Evolutionary conservation across 139 green algal species (phyloP), one percentile per base, ranked within the genome.

Genomic region (Coelastrella sp.): DNA sequence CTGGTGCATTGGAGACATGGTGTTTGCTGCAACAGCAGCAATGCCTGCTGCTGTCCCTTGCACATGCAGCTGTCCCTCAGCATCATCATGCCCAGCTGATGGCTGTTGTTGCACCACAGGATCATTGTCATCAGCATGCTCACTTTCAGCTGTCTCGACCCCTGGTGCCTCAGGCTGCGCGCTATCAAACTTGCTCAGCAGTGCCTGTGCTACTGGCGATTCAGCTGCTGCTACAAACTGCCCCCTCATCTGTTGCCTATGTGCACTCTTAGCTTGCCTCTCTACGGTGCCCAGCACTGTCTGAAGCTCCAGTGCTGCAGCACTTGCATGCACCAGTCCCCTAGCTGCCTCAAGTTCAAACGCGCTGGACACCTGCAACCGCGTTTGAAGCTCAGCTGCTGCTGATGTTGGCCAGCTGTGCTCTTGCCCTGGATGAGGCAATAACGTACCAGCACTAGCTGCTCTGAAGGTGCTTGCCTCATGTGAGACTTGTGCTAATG

Each of bases 361-460:
- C 4, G 75, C 75, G 51, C 75, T 82, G 4, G 45, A 66, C 4
- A 82, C 75, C 75, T 82, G 75, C 75, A 82, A 35, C 34, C 53
- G 34, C 5, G 53, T 38, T 45, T 82, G 75, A 45, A 82, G 11
- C 73, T 81, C 30, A 35, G 73, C 50, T 23, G 73, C 73, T 7
- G 41, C 53, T 32, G 17, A 17, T n/a, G 48, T 27, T 5, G 30
- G 51, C 35, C 75, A 71, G 19, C 38, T 53, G 21, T 13, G 7
- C 5, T 48, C 43, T 48, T 48, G 30, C 17, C 23, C 32, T 40
- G 4, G 72, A 15, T 35, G 45, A 34, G 17, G 71, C 23, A 23
- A 34, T 13, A 82, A 60, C 9, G 75, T 82, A 38, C 34, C 71
- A 27, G 75, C 75, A 25, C 50, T 71, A 19, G 35, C 53, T 35